Evolutionary conservation across 73 alveolate species (phyloP).

Genomic region (Stentor roeselii): DNA sequence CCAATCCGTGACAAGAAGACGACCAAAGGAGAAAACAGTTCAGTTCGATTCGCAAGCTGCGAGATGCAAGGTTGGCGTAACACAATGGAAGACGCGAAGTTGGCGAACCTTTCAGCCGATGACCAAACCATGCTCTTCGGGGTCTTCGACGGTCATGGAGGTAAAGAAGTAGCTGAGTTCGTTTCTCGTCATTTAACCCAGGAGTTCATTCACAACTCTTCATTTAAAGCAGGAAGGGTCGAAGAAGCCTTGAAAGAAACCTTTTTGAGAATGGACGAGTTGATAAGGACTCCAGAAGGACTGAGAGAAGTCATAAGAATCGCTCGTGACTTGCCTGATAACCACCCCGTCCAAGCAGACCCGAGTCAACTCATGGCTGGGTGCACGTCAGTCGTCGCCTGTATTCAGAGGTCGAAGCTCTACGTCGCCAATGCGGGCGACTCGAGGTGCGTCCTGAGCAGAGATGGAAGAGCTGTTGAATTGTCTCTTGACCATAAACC

Average conservation of each 20-base stretch:
- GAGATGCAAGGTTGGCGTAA: conserved; percentile 84
- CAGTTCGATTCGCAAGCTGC: conserved; percentile 56
- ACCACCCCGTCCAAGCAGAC: conserved; percentile 36
- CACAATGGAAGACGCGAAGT: conserved; percentile 85
- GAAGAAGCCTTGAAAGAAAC: conserved; percentile 72
- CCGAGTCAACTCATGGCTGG: conserved; percentile 62
- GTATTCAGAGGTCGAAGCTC: conserved; percentile 54
- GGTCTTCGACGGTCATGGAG: conserved; percentile 95
- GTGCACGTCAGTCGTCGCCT: conserved; percentile 74
- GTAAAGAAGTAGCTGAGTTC: conserved; percentile 79
- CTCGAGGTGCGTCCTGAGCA: conserved; percentile 78
- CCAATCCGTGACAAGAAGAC: conserved; percentile 45
- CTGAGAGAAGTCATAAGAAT: conserved; percentile 48
- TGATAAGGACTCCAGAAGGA: conserved; percentile 55
- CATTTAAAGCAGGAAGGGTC: conserved; percentile 63
- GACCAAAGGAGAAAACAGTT: conserved; percentile 36
- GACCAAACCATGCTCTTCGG: conserved; percentile 65
- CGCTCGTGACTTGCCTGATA: conserved; percentile 33
- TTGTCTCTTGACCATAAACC: conserved; percentile 86
- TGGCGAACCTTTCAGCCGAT: conserved; percentile 41
- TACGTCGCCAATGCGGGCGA: conserved; percentile 92
- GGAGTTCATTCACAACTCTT: conserved; percentile 51
- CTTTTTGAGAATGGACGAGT: conserved; percentile 81
- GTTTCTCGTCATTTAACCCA: conserved; percentile 52
- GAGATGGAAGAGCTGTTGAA: conserved; percentile 57